phyloP scores from a whole-genome alignment of 31 red algal species.

The Porphyra umbilicalis region DNA sequence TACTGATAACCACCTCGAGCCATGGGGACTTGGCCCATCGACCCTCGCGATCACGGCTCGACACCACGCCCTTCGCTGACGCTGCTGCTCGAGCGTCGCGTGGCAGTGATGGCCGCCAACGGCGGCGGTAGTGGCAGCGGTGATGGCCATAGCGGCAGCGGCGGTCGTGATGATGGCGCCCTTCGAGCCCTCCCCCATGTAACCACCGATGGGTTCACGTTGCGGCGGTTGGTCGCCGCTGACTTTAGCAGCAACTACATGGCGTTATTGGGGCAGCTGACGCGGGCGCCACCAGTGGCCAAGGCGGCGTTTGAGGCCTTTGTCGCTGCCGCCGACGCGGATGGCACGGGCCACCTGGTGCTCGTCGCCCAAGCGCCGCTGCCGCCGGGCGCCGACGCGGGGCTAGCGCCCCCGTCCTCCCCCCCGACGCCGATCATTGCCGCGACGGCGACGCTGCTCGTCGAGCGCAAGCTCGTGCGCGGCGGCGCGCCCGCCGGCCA shows the following conservation, averaged over 20 bases:
- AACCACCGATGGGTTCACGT: neutral
- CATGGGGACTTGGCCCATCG: too few species aligned
- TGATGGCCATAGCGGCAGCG: too few species aligned
- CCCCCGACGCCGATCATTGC: neutral
- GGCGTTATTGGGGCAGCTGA: neutral
- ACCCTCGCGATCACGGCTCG: too few species aligned
- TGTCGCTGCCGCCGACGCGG: neutral
- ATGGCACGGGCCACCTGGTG: neutral
- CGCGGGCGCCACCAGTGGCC: neutral
- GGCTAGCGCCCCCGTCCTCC: neutral
- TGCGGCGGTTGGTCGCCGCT: neutral
- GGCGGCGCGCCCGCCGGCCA: constrained; percentile 44
- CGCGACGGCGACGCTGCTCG: constrained; percentile 46
- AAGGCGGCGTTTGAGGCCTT: neutral
- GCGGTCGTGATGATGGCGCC: too few species aligned
- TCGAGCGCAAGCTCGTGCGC: constrained; percentile 65
- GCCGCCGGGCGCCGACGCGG: neutral
- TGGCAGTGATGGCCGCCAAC: too few species aligned
- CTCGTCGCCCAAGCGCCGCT: neutral
- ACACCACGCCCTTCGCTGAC: too few species aligned
- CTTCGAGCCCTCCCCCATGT: neutral
- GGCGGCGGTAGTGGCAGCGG: too few species aligned
- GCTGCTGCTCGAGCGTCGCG: too few species aligned
- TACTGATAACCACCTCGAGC: too few species aligned
- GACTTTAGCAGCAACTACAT: neutral